Percentiles rank a stretch among this genome's conserved stretches.
phyloP scores from a whole-genome alignment of 2,329 filamentous ascomycete genomes.

The Colletotrichum camelliae region DNA sequence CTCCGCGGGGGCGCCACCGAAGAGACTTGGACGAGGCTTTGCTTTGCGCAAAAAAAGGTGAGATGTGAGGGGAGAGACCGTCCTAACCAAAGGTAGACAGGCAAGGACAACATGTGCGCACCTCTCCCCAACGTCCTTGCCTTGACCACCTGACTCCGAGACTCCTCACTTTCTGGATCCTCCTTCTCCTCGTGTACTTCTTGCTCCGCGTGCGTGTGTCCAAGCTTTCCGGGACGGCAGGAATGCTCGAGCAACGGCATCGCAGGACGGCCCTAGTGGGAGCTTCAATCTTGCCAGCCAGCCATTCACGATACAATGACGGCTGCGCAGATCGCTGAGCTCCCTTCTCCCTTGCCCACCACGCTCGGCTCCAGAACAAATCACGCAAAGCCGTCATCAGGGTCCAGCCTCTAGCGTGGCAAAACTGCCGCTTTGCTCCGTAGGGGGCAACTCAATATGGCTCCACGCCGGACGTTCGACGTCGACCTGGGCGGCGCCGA shows the following conservation, averaged over 20 bases:
- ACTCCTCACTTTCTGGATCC: not conserved
- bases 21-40: not conserved
- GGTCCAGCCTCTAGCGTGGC: not conserved
- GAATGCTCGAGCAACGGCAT: slow-evolving; percentile 9
- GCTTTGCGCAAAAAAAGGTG: not conserved
- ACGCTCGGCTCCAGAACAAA: not conserved
- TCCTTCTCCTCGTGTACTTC: not conserved
- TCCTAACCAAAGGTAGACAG: not conserved
- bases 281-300: not conserved
- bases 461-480: not conserved
- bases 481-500: not conserved
- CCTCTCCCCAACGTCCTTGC: not conserved
- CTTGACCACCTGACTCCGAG: not conserved
- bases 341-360: slow-evolving; percentile 6
- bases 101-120: not conserved
- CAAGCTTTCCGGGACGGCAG: not conserved
- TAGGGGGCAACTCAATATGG: not conserved
- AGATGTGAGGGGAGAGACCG: not conserved
- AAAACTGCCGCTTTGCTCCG: not conserved
- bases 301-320: not conserved
- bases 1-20: not conserved
- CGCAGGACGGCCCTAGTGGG: not conserved
- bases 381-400: not conserved
- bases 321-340: not conserved
- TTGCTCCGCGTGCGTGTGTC: not conserved